Evolutionary conservation across 257 asterid species (phyloP), one percentile per base, ranked within the genome.

Genomic region (Nyctanthes arbortristis): DNA sequence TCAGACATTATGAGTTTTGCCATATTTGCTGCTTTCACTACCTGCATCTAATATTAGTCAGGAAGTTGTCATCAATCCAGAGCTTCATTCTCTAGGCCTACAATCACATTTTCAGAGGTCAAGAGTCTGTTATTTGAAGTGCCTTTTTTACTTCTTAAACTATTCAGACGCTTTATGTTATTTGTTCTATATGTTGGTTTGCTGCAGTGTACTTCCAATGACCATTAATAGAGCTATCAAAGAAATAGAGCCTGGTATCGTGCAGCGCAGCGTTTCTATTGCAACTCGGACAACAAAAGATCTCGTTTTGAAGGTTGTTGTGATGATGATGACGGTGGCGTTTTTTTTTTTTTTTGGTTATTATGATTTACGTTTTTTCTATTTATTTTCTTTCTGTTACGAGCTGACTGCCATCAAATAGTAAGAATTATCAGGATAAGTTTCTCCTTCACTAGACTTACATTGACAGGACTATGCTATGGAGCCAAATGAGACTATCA

Each of bases 231-330:
- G 93, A 78, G 97, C 99, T 66, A 94, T 94, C 70, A 91, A 88
- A 67, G 97, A 94, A 84, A 88, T 94, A 70, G 98, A 86, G 61
- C 72, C 96, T 57, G 84, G 91, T 71, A 89, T 94, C 64, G 95
- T 86, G 77, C 97, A 94, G 70, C 86, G 99, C 35, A 94, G 99
- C 79, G 99, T 94, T 72, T 86, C 97, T 63, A 91, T 94, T 68
- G 97, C 99, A 70, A 88, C 97, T 74, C 97, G 86, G 80, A 94
- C 99, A 18, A 85, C 99, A 11, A 94, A 89, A 82, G 99, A 94
- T 75, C 97, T 94, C 68, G 99, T 94, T 76, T 61, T 86, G 81
- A 94, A 91, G 97, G 99, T 94, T 36, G 76, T 22, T 54, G n/a
- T n/a, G n/a, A n/a, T n/a, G n/a, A n/a, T n/a, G n/a, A n/a, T n/a